phyloP scores from a whole-genome alignment of 192 early-diverging fungal species.

The Entomortierella chlamydospora region DNA sequence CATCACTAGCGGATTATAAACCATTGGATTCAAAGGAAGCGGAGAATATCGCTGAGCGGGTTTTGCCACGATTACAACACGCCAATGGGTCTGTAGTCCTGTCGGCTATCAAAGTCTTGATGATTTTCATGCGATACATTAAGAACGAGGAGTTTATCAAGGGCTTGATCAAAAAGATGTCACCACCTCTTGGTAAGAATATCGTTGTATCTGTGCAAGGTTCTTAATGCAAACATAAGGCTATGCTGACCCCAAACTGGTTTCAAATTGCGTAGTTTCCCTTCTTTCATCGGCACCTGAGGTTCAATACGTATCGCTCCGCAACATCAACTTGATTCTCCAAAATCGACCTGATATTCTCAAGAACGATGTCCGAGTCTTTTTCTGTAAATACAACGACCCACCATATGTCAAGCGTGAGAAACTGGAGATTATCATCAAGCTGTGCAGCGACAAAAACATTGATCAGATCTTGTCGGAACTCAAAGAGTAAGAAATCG shows the following conservation, averaged over 20 bases:
- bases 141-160: constrained; percentile 77
- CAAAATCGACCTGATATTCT: constrained; percentile 90
- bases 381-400: constrained; percentile 99
- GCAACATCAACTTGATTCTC: constrained; percentile 96
- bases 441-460: constrained; percentile 86
- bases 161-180: constrained; percentile 88
- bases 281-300: constrained; percentile 88
- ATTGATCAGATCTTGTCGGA: constrained; percentile 94
- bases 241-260: not conserved
- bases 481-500: constrained; percentile 84
- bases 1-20: constrained; percentile 81
- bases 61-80: constrained; percentile 93
- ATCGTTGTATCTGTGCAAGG: not conserved
- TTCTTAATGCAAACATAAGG: not conserved
- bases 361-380: constrained; percentile 93
- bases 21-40: constrained; percentile 88
- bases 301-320: constrained; percentile 96
- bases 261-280: constrained; percentile 66
- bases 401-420: constrained; percentile 97
- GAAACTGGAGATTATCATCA: constrained; percentile 95
- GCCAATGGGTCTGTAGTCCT: constrained; percentile 97
- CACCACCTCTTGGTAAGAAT: constrained; percentile 78
- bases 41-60: constrained; percentile 87
- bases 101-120: constrained; percentile 85
- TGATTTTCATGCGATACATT: constrained; percentile 80